These are phyloP conservation scores for Hypoxylon sp. DNA, from an alignment of 2,329 filamentous ascomycete genomes.

Conservation along the genomic window DNA sequence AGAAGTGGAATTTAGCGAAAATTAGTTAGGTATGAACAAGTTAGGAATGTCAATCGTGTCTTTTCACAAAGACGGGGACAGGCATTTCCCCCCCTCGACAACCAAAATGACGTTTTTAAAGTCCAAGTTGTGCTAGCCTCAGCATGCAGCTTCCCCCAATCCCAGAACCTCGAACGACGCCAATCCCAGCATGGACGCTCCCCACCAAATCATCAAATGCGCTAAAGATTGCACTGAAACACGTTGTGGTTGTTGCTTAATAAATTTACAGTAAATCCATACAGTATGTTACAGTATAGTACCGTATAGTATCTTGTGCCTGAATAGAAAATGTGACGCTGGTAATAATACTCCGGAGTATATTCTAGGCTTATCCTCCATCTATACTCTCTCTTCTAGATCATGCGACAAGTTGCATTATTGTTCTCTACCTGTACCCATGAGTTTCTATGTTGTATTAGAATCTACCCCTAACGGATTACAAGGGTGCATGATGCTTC, in stretches of 20 bases:
- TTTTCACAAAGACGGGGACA: constrained; percentile 32
- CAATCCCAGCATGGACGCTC: constrained; percentile 27
- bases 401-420: neutral
- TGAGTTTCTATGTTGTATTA: neutral
- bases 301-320: no score
- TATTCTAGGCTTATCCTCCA: neutral
- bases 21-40: constrained; percentile 8
- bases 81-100: constrained; percentile 31
- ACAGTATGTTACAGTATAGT: neutral
- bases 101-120: constrained; percentile 43
- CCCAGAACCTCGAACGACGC: constrained; percentile 16
- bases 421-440: constrained; percentile 1
- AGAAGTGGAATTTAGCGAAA: constrained; percentile 15
- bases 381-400: neutral
- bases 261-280: neutral
- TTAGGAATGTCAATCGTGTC: constrained; percentile 35
- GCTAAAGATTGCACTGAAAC: constrained; percentile 24
- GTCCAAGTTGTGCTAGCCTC: constrained; percentile 25
- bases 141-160: constrained; percentile 31
- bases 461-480: neutral
- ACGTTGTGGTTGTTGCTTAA: constrained; percentile 14
- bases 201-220: constrained; percentile 28
- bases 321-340: no score
- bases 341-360: neutral
- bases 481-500: no score